Base-by-base conservation (phyloP, 768 basidiomycete species). In the Suillus brevipes region DNA sequence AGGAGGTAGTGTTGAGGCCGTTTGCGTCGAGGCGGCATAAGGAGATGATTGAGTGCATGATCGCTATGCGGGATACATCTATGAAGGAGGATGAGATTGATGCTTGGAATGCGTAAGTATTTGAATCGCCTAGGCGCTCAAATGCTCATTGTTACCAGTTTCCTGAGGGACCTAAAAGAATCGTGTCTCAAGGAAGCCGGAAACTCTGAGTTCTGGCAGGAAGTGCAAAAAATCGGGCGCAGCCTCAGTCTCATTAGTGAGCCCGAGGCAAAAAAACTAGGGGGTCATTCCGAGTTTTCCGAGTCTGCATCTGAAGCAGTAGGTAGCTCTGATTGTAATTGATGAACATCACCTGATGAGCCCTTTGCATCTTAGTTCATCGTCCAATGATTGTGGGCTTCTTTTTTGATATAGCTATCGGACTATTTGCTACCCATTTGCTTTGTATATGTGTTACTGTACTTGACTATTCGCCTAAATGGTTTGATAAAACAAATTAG, bases 81-180 rank as follows among this genome's bases (percentile, higher is more conserved):
- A 74, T 92, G 67, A 82, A 82, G 78, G 90, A 94, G 77, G 91
- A 94, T 74, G 91, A 94, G 74, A 85, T 94, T 43, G 89, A 90
- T 53, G 85, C 84, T 38, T 95, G 92, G 92, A 94, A 95, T 76
- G 77, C 72, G 89, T 90, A 68, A 68, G 85, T 80, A 23, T 61
- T 36, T 37, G 49, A n/a, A 36, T 60, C 12, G 7, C 18, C 16
- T 25, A 18, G 6, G 45, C 18, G 28, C 53, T 61, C 47, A 36
- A 47, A 55, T 59, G 5, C 58, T 61, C 36, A 60, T 28, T 55
- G 25, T 61, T 55, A 38, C 6, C 60, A 93, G 92, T 18, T 92
- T 92, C 72, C 66, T 94, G 55, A 75, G 72, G 16, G 80, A 85
- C 25, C 76, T 94, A 23, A 88, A 86, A 69, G 71, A 81, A 14